Conservation (phyloP, 2,329 filamentous ascomycete species). For the Ramichloridium luteum region DNA sequence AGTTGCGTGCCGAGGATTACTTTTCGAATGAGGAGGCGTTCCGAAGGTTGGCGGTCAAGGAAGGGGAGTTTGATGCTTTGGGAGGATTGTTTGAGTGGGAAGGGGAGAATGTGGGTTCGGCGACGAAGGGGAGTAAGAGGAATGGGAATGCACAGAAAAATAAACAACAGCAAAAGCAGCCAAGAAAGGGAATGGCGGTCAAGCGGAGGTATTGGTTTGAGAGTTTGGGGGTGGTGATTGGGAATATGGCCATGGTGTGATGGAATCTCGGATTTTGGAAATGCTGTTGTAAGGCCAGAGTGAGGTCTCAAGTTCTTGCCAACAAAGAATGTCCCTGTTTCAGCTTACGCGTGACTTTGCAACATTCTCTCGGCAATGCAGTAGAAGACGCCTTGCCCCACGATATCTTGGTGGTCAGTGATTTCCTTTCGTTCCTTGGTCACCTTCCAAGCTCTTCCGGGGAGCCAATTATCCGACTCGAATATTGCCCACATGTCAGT, state of each 20-base stretch:
- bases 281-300: too few species aligned
- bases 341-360: too few species aligned
- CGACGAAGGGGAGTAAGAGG: conserved; percentile 4
- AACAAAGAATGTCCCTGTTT: too few species aligned
- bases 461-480: too few species aligned
- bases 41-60: background rate
- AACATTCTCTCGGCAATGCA: too few species aligned
- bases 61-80: conserved; percentile 13
- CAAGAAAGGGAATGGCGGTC: conserved; percentile 51
- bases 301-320: too few species aligned
- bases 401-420: too few species aligned
- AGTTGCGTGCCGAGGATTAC: background rate
- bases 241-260: conserved; percentile 51
- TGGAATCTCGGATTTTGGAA: too few species aligned
- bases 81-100: conserved; percentile 8
- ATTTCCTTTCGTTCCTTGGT: too few species aligned
- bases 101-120: conserved; percentile 1
- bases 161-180: conserved; percentile 45
- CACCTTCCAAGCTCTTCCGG: too few species aligned
- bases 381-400: too few species aligned
- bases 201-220: conserved; percentile 67
- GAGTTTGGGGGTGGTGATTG: conserved; percentile 67
- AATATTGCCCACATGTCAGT: too few species aligned
- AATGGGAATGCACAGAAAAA: conserved; percentile 12
- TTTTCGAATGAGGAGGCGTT: background rate